phyloP scores from a whole-genome alignment of 2,329 filamentous ascomycete genomes.

The Thielaviopsis musarum region DNA sequence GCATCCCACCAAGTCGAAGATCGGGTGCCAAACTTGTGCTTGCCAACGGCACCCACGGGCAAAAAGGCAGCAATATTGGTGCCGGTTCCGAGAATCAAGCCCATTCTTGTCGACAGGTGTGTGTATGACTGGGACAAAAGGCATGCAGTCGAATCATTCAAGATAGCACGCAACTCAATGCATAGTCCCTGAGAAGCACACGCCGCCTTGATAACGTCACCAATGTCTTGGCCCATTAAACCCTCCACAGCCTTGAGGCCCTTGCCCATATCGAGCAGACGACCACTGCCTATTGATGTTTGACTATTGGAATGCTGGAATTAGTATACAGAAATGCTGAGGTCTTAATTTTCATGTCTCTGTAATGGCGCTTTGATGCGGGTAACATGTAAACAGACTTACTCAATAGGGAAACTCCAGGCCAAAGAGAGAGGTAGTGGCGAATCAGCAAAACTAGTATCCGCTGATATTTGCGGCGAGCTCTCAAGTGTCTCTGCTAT shows the following conservation, averaged over 20 bases:
- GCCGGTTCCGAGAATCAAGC: conserved; percentile 50
- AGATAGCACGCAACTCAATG: conserved; percentile 41
- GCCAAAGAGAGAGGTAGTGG: conserved; percentile 43
- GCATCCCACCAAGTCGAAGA: conserved; percentile 38
- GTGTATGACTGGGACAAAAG: conserved; percentile 47
- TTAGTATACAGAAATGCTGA: conserved; percentile 14
- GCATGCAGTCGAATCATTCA: conserved; percentile 53
- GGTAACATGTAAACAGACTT: conserved; percentile 19
- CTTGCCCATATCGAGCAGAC: conserved; percentile 47
- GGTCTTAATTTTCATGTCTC: not conserved
- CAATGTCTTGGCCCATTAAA: conserved; percentile 41
- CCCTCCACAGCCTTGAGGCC: conserved; percentile 43
- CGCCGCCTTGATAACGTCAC: conserved; percentile 37
- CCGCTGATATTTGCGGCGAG: conserved; percentile 13
- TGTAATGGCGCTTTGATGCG: not conserved
- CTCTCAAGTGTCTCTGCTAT: conserved; percentile 37
- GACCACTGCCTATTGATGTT: conserved; percentile 43
- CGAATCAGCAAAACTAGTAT: conserved; percentile 17
- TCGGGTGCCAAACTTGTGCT: conserved; percentile 38
- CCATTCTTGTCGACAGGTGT: conserved; percentile 41
- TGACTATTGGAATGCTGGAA: conserved; percentile 27
- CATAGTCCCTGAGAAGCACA: conserved; percentile 34
- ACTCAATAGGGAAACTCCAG: conserved; percentile 58
- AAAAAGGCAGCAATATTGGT: conserved; percentile 50
- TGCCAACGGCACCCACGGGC: conserved; percentile 37